These are phyloP conservation scores for Eucalyptus virginea DNA, from an alignment of 345 rosid genomes.

Conservation along the genomic window DNA sequence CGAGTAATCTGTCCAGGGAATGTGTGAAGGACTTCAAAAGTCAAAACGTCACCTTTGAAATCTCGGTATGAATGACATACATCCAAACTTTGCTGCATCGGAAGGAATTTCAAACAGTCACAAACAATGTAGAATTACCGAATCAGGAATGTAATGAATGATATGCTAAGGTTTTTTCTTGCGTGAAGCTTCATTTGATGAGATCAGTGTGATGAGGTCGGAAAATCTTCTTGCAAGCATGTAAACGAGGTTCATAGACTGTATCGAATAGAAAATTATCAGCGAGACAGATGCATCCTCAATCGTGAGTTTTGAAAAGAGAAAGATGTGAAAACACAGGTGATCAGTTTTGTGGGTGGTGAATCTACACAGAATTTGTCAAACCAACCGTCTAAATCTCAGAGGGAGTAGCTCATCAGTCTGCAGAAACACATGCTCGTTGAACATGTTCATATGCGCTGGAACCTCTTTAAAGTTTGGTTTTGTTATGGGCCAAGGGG, in stretches of 20 bases:
- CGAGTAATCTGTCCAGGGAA: neutral
- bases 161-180: neutral
- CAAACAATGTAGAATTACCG: neutral
- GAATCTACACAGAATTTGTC: neutral
- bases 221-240: neutral
- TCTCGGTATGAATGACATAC: neutral
- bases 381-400: neutral
- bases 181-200: neutral
- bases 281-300: neutral
- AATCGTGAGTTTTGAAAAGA: neutral
- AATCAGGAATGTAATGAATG: neutral
- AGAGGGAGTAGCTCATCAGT: neutral
- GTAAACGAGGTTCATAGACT: neutral
- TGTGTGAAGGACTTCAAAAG: neutral
- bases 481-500: neutral
- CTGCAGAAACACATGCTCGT: neutral
- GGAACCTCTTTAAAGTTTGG: neutral
- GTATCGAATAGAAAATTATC: neutral
- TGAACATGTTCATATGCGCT: neutral
- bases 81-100: neutral
- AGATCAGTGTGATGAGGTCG: neutral
- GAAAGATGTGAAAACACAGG: neutral
- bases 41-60: neutral
- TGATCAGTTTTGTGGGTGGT: neutral
- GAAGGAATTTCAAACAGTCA: neutral